phyloP scores from a whole-genome alignment of 805 yeast species.

The Teunomyces aglyptinius region DNA sequence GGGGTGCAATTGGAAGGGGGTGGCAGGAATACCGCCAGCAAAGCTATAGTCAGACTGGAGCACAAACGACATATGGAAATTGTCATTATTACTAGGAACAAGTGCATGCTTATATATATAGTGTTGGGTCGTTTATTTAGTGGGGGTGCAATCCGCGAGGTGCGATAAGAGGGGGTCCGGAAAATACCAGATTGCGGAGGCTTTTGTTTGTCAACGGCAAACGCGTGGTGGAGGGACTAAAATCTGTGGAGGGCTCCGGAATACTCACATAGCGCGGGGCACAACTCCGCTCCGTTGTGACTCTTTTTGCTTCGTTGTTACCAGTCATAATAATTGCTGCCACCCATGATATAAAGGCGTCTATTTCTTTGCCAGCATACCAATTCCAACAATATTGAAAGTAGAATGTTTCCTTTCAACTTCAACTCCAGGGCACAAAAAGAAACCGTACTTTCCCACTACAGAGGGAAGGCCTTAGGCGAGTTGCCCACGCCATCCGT shows the following conservation, averaged over 20 bases:
- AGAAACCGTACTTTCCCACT: slow-evolving; percentile 15
- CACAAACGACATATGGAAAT: not conserved
- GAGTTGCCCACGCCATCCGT: slow-evolving; percentile 63
- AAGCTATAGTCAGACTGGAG: slow-evolving; percentile 21
- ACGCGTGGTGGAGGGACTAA: not conserved
- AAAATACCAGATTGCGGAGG: not conserved
- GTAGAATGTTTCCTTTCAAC: slow-evolving; percentile 6
- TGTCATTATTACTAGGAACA: too few species aligned
- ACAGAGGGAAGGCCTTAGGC: slow-evolving; percentile 41
- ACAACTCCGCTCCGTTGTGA: too few species aligned
- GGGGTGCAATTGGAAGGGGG: slow-evolving; percentile 32
- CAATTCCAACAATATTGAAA: too few species aligned
- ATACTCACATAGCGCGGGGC: too few species aligned
- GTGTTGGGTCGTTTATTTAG: too few species aligned
- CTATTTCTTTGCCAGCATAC: too few species aligned
- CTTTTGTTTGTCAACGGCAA: not conserved
- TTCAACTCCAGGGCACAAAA: slow-evolving; percentile 22
- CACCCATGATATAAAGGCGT: too few species aligned
- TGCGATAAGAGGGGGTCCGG: not conserved
- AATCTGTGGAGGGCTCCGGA: not conserved
- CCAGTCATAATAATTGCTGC: too few species aligned
- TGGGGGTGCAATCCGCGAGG: too few species aligned
- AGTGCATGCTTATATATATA: too few species aligned
- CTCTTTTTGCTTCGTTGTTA: too few species aligned
- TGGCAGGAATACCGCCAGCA: slow-evolving; percentile 23